Base-by-base conservation (phyloP, 2,329 filamentous ascomycete genomes). In the Paracoccidioides lutzii region DNA sequence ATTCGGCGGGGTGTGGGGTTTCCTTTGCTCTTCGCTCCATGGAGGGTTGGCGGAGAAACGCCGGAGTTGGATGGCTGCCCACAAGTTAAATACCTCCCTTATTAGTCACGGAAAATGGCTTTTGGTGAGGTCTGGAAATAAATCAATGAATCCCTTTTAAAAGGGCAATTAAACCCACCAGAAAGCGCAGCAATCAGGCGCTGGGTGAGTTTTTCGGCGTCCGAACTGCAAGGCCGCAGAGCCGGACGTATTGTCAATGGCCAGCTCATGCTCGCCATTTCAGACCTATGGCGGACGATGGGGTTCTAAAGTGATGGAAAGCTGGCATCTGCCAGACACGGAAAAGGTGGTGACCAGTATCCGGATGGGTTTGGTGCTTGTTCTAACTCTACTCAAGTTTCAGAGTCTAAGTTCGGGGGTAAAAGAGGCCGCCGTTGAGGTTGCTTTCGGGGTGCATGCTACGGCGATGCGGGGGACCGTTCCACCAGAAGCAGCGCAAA, bases 31-130 rank as follows among this genome's bases (percentile, higher is more conserved):
- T 43, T 56, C 52, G 9, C 57, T 44, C 49, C 37, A 45, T 42
- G 14, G 40, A 32, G 53, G 45, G 12, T 54, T 52, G 50, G 52
- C 57, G 44, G 59, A 57, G 56, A 61, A 59, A 5, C 53, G 43
- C 9, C 59, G 58, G 32, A 50, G 41, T 40, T 57, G 56, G 48
- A 54, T 30, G 42, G 46, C 58, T 59, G 37, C 44, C 4, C 14
- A 37, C 32, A 35, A 5, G 32, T 22, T 22, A 28, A 8, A 38
- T 22, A 10, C n/a, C 46, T 37, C 46, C 22, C 9, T 38, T 35
- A 35, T 52, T 44, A 58, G 46, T 37, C 2, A 10, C 51, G n/a
- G 37, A 38, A 14, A 42, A 35, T 15, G 33, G 10, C 28, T 3
- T 41, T 42, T 15, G 15, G 6, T 30, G 14, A 8, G 12, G 3